Percentiles rank a stretch among this genome's conserved stretches.
phyloP scores from a whole-genome alignment of 495 filamentous ascomycete genomes.

The Hyaloscypha variabilis region DNA sequence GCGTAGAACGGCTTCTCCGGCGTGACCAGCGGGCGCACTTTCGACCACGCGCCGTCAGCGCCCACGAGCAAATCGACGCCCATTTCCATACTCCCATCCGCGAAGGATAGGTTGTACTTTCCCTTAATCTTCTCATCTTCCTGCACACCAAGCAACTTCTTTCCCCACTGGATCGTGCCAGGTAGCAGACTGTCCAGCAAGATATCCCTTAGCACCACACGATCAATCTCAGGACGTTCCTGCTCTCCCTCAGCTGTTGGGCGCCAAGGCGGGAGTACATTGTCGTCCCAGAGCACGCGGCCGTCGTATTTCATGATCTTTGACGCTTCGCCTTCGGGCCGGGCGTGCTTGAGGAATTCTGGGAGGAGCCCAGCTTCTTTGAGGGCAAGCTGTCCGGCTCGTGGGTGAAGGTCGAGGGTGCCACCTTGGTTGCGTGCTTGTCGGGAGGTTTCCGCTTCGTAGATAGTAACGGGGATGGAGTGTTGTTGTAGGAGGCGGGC shows the following conservation, averaged over 20 bases:
- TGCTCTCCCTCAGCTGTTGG: not conserved
- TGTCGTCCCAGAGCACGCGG: constrained; percentile 32
- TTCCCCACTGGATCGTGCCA: constrained; percentile 23
- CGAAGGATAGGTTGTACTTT: constrained; percentile 23
- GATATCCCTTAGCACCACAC: constrained; percentile 27
- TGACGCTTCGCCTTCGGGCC: constrained; percentile 45
- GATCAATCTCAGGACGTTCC: constrained; percentile 33
- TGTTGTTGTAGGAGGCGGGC: constrained; percentile 54
- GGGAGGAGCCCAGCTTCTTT: constrained; percentile 51
- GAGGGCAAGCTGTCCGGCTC: constrained; percentile 54
- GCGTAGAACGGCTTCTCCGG: constrained; percentile 50
- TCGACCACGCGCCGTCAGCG: constrained; percentile 65
- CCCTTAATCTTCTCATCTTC: not conserved
- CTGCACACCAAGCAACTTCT: constrained; percentile 16
- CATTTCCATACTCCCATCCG: constrained; percentile 13
- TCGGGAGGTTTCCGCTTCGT: constrained; percentile 51
- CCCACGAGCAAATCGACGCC: constrained; percentile 60
- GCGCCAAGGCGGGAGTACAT: constrained; percentile 3
- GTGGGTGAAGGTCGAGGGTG: constrained; percentile 56
- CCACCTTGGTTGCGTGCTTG: constrained; percentile 50
- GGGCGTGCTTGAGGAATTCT: constrained; percentile 46
- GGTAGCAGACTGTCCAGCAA: constrained; percentile 25
- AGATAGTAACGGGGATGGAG: constrained; percentile 49
- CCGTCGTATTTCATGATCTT: constrained; percentile 32
- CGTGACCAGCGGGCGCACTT: constrained; percentile 50